phyloP scores from a whole-genome alignment of 352 stramenopile species.

The Globisporangium camurandrum region DNA sequence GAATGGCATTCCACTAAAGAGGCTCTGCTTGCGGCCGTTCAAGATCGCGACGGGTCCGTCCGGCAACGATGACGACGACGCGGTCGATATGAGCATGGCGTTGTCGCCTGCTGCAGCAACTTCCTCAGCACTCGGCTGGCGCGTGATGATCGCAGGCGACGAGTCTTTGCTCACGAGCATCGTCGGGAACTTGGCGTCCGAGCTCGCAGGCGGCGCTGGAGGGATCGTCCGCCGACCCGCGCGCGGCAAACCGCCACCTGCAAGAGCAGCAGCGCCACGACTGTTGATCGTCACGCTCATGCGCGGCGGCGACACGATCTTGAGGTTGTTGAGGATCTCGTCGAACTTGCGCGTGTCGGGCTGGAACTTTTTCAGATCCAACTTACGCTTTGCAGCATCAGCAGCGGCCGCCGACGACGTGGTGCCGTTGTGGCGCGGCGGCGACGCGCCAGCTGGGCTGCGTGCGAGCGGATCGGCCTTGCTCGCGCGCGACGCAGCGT shows the following conservation, averaged over 20 bases:
- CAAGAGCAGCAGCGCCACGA: too few species aligned
- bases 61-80: not conserved
- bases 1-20: constrained; percentile 3
- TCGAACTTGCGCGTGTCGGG: constrained; percentile 67
- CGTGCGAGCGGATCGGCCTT: constrained; percentile 6
- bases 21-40: constrained; percentile 1
- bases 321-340: constrained; percentile 68
- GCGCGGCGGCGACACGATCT: constrained; percentile 35
- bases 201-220: constrained; percentile 19
- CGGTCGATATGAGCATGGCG: not conserved
- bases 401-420: too few species aligned
- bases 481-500: not conserved
- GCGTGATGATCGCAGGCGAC: constrained; percentile 8
- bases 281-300: constrained; percentile 8
- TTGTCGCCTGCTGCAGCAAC: not conserved
- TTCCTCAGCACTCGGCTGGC: too few species aligned
- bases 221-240: constrained; percentile 15
- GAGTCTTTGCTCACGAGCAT: constrained; percentile 11
- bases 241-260: constrained; percentile 2
- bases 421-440: constrained; percentile 6
- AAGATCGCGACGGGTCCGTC: not conserved
- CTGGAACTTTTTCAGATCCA: constrained; percentile 72
- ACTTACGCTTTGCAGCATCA: constrained; percentile 32
- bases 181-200: constrained; percentile 6
- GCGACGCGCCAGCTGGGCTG: constrained; percentile 5